Evolutionary conservation across 208 protist genomes (phyloP).

Genomic region (Wallacemonas collosoma): DNA sequence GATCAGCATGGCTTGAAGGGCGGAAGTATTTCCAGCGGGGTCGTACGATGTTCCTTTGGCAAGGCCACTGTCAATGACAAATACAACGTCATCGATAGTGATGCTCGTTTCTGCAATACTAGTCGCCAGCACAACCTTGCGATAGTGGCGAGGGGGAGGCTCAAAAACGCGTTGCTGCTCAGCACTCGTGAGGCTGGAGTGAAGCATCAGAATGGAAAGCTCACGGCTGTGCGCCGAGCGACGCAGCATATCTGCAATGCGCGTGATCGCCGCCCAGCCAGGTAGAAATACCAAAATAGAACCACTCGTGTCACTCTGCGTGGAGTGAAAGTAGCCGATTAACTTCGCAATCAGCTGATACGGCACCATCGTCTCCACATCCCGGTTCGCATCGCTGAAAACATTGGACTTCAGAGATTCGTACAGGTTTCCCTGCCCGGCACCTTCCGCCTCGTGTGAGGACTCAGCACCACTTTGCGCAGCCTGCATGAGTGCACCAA

Average conservation of each 20-base stretch:
- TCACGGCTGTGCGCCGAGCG: constrained; percentile 40
- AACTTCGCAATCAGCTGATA: constrained; percentile 73
- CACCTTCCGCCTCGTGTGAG: neutral
- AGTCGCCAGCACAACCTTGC: constrained; percentile 95
- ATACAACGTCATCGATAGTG: constrained; percentile 96
- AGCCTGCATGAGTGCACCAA: constrained; percentile 3
- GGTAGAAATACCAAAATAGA: constrained; percentile 91
- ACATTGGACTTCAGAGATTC: constrained; percentile 66
- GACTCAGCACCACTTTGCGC: neutral
- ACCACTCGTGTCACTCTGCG: constrained; percentile 40
- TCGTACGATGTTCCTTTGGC: constrained; percentile 93
- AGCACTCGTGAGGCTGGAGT: constrained; percentile 87
- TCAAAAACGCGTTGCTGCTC: constrained; percentile 93
- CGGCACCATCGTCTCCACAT: constrained; percentile 66
- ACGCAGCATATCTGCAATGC: constrained; percentile 55
- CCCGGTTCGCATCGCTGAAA: constrained; percentile 50
- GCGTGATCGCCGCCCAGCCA: constrained; percentile 89
- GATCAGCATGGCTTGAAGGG: constrained; percentile 78
- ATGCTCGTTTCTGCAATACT: constrained; percentile 98
- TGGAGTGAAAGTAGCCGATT: constrained; percentile 59
- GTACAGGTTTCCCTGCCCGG: constrained; percentile 31
- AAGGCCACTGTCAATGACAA: constrained; percentile 95
- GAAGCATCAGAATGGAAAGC: constrained; percentile 86
- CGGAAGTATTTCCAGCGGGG: constrained; percentile 68
- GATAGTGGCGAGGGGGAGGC: constrained; percentile 60